Base-by-base conservation (phyloP, 495 filamentous ascomycete species). In the Aspergillus heteromorphus region DNA sequence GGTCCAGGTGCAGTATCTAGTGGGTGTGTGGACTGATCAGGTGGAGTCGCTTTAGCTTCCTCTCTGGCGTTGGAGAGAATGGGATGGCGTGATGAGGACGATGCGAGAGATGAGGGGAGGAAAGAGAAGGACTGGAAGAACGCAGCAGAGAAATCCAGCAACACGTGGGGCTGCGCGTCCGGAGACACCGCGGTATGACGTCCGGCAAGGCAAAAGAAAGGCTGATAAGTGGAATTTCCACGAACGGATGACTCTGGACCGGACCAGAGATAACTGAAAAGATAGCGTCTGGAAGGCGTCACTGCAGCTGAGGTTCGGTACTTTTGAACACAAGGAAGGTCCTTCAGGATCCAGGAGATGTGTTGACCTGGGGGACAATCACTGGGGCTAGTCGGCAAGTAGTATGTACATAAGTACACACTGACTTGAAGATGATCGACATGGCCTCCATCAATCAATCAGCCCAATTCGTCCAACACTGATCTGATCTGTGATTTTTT, bases 151-250 rank as follows among this genome's bases (percentile, higher is more conserved):
- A 25, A 42, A 20, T 43, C 40, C 51, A 40, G 47, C 41, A 54
- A 59, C 60, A 57, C 57, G 61, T 58, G 62, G 54, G 56, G 62
- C 59, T 51, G n/a, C n/a, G n/a, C 57, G 49, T 45, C 51, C 61
- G 51, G 45, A 59, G 59, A 61, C 48, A 56, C 64, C 66, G 56
- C 52, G 60, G 57, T 59, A 59, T 56, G 54, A 63, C 60, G 60
- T 63, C 54, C 56, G 57, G 60, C 54, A 56, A 40, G 18, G n/a
- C 25, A 16, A 17, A 4, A 42, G 40, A 34, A 0, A 29, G 45
- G 23, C 21, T 17, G 43, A 54, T 54, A 48, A 48, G 59, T 23
- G 38, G 51, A 40, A 29, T 48, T 58, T 54, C 36, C 36, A 36
- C 48, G 40, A 45, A 25, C 50, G 47, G 38, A 29, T 53, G 49